Evolutionary conservation across 176 grass and related monocot genomes (phyloP).

Genomic region (Thinopyrum elongatum): DNA sequence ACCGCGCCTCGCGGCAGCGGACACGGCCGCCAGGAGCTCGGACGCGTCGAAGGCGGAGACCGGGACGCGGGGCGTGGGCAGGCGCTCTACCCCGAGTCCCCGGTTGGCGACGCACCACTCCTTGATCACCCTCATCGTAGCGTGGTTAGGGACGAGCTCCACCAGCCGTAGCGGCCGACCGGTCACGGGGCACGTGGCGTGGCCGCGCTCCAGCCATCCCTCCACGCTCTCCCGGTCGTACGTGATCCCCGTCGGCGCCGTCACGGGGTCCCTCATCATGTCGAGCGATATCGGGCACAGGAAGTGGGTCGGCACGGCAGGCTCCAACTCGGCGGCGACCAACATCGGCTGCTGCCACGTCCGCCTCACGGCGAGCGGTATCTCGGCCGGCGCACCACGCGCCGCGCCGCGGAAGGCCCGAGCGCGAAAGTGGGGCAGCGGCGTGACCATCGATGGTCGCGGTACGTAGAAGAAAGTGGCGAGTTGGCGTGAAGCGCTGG

Average conservation of each 20-base stretch:
- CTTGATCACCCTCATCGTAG: conserved; percentile 65
- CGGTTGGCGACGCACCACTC: conserved; percentile 85
- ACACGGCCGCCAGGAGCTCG: conserved; percentile 38
- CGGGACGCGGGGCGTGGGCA: conserved; percentile 78
- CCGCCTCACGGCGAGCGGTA: conserved; percentile 31
- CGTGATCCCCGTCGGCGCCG: conserved; percentile 72
- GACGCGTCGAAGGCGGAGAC: conserved; percentile 40
- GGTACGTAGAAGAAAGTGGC: background rate
- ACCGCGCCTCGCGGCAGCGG: background rate
- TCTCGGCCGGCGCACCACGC: background rate
- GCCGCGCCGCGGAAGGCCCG: background rate
- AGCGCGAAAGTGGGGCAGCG: background rate
- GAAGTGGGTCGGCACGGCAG: conserved; percentile 51
- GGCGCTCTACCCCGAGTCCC: conserved; percentile 58
- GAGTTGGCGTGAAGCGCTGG: background rate
- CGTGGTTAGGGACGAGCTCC: conserved; percentile 85
- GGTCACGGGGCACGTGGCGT: conserved; percentile 62
- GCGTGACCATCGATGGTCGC: conserved; percentile 31
- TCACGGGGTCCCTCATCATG: conserved; percentile 81
- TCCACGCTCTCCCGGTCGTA: conserved; percentile 75
- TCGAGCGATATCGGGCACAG: conserved; percentile 83
- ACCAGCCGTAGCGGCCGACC: conserved; percentile 30
- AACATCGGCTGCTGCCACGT: background rate
- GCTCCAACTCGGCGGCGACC: background rate
- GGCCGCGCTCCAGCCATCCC: conserved; percentile 62